These are phyloP conservation scores for Glycine tomentella DNA, from an alignment of 306 rosid species.

Conservation along the genomic window DNA sequence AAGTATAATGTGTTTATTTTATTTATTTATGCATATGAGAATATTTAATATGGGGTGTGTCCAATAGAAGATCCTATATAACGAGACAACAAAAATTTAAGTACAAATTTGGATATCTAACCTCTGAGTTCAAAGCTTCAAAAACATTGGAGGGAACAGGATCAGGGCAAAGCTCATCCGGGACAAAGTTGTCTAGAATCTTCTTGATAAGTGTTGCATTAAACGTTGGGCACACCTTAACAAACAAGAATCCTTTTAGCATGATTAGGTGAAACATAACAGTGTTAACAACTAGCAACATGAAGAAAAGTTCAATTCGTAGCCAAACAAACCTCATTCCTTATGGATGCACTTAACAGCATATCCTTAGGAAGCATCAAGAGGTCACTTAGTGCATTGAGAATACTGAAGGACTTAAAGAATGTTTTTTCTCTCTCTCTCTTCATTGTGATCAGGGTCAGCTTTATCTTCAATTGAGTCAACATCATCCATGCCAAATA, in stretches of 20 bases:
- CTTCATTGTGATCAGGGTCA: conserved; percentile 44
- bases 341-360: conserved; percentile 64
- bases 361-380: conserved; percentile 93
- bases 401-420: conserved; percentile 75
- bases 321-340: conserved; percentile 78
- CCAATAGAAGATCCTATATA: background rate
- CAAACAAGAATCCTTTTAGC: conserved; percentile 30
- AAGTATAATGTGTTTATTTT: too few species aligned
- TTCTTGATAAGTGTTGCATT: conserved; percentile 68
- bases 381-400: conserved; percentile 85
- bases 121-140: conserved; percentile 73
- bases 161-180: conserved; percentile 82
- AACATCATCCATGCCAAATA: conserved; percentile 74
- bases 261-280: conserved; percentile 17
- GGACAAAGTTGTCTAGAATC: conserved; percentile 66
- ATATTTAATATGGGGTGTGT: background rate
- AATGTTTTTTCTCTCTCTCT: conserved; percentile 57
- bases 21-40: background rate
- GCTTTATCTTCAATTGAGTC: conserved; percentile 54
- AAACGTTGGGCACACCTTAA: conserved; percentile 83
- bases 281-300: background rate
- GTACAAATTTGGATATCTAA: conserved; percentile 33
- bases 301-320: conserved; percentile 35
- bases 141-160: conserved; percentile 69
- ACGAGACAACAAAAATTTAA: background rate